Base-by-base conservation (phyloP, 805 yeast genomes). In the Candida germanica region DNA sequence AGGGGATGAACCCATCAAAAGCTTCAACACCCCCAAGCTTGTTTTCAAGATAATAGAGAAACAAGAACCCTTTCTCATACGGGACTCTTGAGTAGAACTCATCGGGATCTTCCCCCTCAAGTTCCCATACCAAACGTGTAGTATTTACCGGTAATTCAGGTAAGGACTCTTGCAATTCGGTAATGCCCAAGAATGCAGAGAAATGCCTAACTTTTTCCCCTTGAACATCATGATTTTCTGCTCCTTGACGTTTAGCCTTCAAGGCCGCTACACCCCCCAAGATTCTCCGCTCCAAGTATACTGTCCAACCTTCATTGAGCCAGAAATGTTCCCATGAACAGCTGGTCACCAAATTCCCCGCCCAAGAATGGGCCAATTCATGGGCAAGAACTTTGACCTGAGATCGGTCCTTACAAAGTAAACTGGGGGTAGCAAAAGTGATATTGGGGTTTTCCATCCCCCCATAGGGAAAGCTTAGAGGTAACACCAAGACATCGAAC, bases 361-460 rank as follows among this genome's bases (percentile, higher is more conserved):
- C 49, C 66, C 66, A 61, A 5, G 61, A 54, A 41, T 61, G 66
- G 15, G 66, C 64, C 46, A 61, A 54, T 39, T 61, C 66, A 46
- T 61, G 66, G 9, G 65, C 64, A 51, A 61, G 49, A 5, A 61
- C 66, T 26, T 47, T 50, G 16, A 58, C 59, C 42, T 59, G 63
- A 9, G 64, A 55, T 31, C 65, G 44, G 44, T 61, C 66, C 26
- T 52, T 51, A 42, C 61, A 49, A 26, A 61, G 52, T 35, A 61
- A 48, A 3, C 65, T 59, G 1, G 65, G 64, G 5, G 66, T 59
- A 40, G 58, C 58, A 36, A 53, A 59, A 7, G 64, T 58, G 38
- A 58, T 43, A 37, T 59, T 59, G 20, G 66, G 66, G 38, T 56
- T 61, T 31, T 61, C 66, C 66, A 61, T 61, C n/a, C 65, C 66